These are phyloP conservation scores for Cetradonia linearis DNA, from an alignment of 495 filamentous ascomycete genomes.

Conservation along the genomic window DNA sequence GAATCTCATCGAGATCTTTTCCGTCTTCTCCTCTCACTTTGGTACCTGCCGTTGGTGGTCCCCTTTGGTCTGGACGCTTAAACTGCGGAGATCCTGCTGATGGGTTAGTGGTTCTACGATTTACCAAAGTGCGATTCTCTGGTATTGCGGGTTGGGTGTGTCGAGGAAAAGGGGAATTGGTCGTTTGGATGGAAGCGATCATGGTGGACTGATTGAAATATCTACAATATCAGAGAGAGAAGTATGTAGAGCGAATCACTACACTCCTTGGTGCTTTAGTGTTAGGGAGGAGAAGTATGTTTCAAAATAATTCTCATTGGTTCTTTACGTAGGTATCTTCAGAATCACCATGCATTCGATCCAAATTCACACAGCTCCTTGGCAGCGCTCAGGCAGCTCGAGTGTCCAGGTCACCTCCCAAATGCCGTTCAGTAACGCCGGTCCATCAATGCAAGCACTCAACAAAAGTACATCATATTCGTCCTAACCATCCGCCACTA, in stretches of 20 bases:
- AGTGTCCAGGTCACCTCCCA: background rate
- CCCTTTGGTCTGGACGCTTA: too few species aligned
- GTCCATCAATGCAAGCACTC: slow-evolving; percentile 1
- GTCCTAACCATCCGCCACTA: background rate
- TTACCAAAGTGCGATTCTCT: background rate
- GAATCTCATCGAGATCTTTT: background rate
- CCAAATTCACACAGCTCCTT: background rate
- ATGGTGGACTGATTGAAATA: too few species aligned
- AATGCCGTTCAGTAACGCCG: background rate
- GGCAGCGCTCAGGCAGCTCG: too few species aligned
- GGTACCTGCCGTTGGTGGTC: background rate
- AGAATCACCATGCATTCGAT: background rate
- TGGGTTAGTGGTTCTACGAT: background rate
- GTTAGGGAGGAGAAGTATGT: background rate
- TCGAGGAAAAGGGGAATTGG: background rate
- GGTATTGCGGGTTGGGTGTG: background rate
- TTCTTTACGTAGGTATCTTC: background rate
- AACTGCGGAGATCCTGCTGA: background rate
- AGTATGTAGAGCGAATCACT: too few species aligned
- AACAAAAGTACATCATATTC: slow-evolving; percentile 1
- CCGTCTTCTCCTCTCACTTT: background rate
- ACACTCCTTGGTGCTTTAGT: too few species aligned
- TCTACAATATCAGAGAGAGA: too few species aligned
- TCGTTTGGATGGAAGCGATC: too few species aligned
- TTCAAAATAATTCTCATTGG: background rate